A percentile compares a stretch with the other conserved stretches of the same genome.
phyloP scores from a whole-genome alignment of 805 yeast genomes.

The Starmera dryadoides region DNA sequence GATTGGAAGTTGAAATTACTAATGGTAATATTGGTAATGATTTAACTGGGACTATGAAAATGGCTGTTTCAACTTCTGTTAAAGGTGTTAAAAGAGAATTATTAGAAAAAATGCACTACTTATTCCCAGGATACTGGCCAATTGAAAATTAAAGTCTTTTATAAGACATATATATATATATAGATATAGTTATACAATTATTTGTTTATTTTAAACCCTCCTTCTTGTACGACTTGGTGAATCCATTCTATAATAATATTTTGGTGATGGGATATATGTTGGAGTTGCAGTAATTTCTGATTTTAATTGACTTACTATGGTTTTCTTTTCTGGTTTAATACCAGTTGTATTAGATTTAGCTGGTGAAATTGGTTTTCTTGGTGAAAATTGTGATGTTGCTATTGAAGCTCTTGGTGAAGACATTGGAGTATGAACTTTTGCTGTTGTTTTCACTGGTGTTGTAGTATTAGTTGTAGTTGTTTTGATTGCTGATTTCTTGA shows the following conservation, averaged over 20 bases:
- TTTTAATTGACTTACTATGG: neutral
- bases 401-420: constrained; percentile 23
- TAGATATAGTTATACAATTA: neutral
- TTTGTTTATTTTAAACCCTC: neutral
- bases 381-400: constrained; percentile 13
- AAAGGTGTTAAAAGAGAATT: constrained; percentile 66
- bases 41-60: constrained; percentile 70
- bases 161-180: neutral
- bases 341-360: neutral
- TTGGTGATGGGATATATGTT: constrained; percentile 23
- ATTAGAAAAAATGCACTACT: constrained; percentile 71
- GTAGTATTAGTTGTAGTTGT: neutral
- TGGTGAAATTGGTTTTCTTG: constrained; percentile 17
- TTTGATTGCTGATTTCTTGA: constrained; percentile 2
- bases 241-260: constrained; percentile 23
- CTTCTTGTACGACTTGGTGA: constrained; percentile 23
- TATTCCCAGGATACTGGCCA: constrained; percentile 92
- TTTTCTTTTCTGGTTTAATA: neutral
- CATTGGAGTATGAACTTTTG: constrained; percentile 8
- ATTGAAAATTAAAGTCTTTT: constrained; percentile 5
- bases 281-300: constrained; percentile 10
- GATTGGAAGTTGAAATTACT: constrained; percentile 54
- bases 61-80: constrained; percentile 70
- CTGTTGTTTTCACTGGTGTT: neutral
- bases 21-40: constrained; percentile 62